Percentiles rank a stretch among this genome's conserved stretches.
These are phyloP conservation scores for Leccinum subrobustum DNA, from an alignment of 1,284 basidiomycete species.

Conservation along the genomic window DNA sequence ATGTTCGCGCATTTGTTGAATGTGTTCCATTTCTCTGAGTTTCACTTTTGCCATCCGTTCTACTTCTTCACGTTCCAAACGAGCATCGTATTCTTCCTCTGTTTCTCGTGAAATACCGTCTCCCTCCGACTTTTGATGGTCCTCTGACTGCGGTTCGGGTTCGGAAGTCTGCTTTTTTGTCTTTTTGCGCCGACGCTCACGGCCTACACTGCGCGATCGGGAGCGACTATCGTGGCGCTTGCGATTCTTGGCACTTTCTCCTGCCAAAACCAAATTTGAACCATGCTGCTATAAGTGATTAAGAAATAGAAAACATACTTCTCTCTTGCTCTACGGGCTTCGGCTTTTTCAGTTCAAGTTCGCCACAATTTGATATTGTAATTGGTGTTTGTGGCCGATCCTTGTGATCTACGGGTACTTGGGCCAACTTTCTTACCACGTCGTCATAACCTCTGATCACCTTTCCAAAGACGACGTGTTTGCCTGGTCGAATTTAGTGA, in stretches of 20 bases:
- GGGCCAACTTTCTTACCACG: conserved; percentile 52
- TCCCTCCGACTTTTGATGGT: conserved; percentile 6
- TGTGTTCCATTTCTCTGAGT: conserved; percentile 47
- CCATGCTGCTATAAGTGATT: neutral
- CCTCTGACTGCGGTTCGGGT: conserved; percentile 16
- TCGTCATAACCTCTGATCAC: conserved; percentile 64
- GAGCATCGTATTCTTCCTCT: conserved; percentile 67
- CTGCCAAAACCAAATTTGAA: conserved; percentile 1
- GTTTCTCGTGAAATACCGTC: conserved; percentile 37
- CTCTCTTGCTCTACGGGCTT: conserved; percentile 11
- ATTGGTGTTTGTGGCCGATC: conserved; percentile 71
- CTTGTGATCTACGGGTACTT: conserved; percentile 64
- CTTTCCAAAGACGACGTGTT: conserved; percentile 77
- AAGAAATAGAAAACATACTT: conserved; percentile 13
- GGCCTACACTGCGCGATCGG: conserved; percentile 30
- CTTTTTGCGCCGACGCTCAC: conserved; percentile 34
- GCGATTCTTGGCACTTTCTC: conserved; percentile 21
- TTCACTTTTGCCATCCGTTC: conserved; percentile 52
- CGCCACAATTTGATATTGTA: conserved; percentile 78
- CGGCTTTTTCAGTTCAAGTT: conserved; percentile 69
- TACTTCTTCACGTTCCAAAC: conserved; percentile 69
- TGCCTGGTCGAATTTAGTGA: conserved; percentile 43
- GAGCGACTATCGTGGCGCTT: conserved; percentile 35
- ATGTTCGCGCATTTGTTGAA: conserved; percentile 38
- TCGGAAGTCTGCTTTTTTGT: conserved; percentile 21